Evolutionary conservation across 2,329 filamentous ascomycete genomes (phyloP), one percentile per base, ranked within the genome.

Genomic region (Paramyrothecium sp.): DNA sequence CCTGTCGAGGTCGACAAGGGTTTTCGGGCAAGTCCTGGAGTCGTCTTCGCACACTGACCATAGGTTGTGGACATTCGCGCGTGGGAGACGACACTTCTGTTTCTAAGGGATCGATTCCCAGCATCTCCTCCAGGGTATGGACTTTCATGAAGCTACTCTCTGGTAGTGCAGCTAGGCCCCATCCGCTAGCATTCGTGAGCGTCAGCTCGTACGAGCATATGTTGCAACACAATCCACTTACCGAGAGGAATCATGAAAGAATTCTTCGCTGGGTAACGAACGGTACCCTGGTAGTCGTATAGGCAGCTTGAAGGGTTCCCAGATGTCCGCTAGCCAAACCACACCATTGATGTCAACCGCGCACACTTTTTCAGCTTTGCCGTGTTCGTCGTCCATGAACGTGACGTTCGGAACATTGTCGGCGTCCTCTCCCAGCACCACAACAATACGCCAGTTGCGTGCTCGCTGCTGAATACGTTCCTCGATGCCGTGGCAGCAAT

Each of bases 361-460:
- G 22, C 77, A 74, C 1, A 86, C 65, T 59, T 78, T 80, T 5
- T 81, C 75, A 2, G 81, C 83, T 2, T 76, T 63, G 2, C 83
- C 83, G 2, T 72, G 46, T 1, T 69, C 60, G 56, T 82, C 75
- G 54, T 79, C 77, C 53, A 76, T 65, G 60, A 86, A 84, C 23
- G 76, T 71, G n/a, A 86, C 67, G 54, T 78, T 82, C 7, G 83
- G 83, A 2, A 85, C 74, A 50, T 86, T 86, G 38, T 70, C 61
- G 0, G 77, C 79, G 0, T 57, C 51, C 0, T 19, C 34, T 1
- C 74, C 74, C 1, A 82, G 70, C 2, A 73, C 67, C 3, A 85
- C 65, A 2, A 82, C 64, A 22, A 86, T 79, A 51, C 77, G 75
- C 80, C 81, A 84, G 56, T 78, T 78, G 5, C 77, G 71, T 33